These are phyloP conservation scores for Cadophora gregata DNA, from an alignment of 2,329 filamentous ascomycete genomes.

Conservation along the genomic window DNA sequence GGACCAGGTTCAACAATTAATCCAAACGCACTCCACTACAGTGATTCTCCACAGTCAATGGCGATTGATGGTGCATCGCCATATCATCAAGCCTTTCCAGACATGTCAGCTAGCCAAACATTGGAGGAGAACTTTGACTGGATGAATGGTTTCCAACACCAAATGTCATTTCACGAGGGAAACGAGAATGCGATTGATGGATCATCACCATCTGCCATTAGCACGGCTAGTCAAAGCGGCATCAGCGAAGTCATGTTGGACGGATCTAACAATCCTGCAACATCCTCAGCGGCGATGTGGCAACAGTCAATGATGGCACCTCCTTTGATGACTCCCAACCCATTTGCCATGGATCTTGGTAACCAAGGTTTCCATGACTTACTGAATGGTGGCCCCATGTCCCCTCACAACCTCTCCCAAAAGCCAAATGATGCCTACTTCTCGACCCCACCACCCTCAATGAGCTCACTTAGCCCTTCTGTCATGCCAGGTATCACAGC, in stretches of 20 bases:
- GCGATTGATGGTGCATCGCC: slow-evolving; percentile 66
- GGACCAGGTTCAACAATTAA: slow-evolving; percentile 73
- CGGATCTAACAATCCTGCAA: slow-evolving; percentile 69
- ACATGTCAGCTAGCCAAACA: slow-evolving; percentile 62
- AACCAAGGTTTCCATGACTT: slow-evolving; percentile 79
- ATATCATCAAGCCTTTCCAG: slow-evolving; percentile 62
- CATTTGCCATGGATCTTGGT: slow-evolving; percentile 78
- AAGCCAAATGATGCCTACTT: slow-evolving; percentile 80
- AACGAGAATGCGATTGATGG: slow-evolving; percentile 87
- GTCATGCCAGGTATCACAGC: slow-evolving; percentile 68
- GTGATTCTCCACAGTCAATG: slow-evolving; percentile 74
- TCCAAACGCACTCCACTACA: slow-evolving; percentile 81
- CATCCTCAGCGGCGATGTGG: slow-evolving; percentile 67
- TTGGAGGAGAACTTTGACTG: slow-evolving; percentile 84
- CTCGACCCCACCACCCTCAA: slow-evolving; percentile 75
- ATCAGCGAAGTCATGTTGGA: slow-evolving; percentile 93
- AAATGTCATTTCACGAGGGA: slow-evolving; percentile 70
- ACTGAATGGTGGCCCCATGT: slow-evolving; percentile 72
- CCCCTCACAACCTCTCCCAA: slow-evolving; percentile 75
- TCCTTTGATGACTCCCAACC: slow-evolving; percentile 66
- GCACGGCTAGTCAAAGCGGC: slow-evolving; percentile 89
- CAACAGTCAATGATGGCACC: slow-evolving; percentile 72
- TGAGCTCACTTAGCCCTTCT: slow-evolving; percentile 76
- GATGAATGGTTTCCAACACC: slow-evolving; percentile 81
- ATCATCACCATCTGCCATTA: slow-evolving; percentile 95